A percentile compares a stretch with the other conserved stretches of the same genome.
phyloP scores from a whole-genome alignment of 805 yeast species.

The Candida maltosa region DNA sequence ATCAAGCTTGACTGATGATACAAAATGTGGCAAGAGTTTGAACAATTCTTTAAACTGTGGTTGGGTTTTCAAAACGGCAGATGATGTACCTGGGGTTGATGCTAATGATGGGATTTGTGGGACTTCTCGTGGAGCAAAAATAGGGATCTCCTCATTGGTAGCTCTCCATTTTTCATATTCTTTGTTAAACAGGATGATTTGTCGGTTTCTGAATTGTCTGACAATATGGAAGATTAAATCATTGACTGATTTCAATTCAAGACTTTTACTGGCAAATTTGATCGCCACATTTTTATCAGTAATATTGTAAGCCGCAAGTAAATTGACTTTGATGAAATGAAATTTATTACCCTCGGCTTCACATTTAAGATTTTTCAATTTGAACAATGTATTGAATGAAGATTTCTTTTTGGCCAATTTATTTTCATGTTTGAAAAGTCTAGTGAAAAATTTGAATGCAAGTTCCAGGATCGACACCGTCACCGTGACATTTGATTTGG shows the following conservation, averaged over 20 bases:
- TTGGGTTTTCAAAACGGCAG: no score
- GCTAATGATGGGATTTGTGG: no score
- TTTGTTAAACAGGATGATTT: constrained; percentile 20
- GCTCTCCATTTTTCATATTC: constrained; percentile 16
- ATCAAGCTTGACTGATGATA: constrained; percentile 24
- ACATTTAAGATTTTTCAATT: constrained; percentile 25
- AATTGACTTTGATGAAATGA: constrained; percentile 22
- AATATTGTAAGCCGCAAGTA: constrained; percentile 23
- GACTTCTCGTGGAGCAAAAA: not conserved
- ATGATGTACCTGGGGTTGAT: not conserved
- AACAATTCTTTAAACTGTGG: constrained; percentile 23
- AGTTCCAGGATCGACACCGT: constrained; percentile 20
- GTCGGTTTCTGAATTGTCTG: constrained; percentile 27
- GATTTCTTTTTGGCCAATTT: constrained; percentile 6
- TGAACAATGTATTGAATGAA: constrained; percentile 22
- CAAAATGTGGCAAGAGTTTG: constrained; percentile 24
- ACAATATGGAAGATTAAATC: constrained; percentile 34
- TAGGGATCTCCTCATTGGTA: not conserved
- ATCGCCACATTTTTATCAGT: constrained; percentile 18
- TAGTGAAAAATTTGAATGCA: constrained; percentile 25
- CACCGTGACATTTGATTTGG: constrained; percentile 24
- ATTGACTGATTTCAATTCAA: constrained; percentile 32
- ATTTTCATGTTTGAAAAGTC: constrained; percentile 13
- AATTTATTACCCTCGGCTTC: constrained; percentile 31
- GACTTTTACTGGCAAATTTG: constrained; percentile 21